phyloP scores from a whole-genome alignment of 495 filamentous ascomycete species.

The Podospora sp. region DNA sequence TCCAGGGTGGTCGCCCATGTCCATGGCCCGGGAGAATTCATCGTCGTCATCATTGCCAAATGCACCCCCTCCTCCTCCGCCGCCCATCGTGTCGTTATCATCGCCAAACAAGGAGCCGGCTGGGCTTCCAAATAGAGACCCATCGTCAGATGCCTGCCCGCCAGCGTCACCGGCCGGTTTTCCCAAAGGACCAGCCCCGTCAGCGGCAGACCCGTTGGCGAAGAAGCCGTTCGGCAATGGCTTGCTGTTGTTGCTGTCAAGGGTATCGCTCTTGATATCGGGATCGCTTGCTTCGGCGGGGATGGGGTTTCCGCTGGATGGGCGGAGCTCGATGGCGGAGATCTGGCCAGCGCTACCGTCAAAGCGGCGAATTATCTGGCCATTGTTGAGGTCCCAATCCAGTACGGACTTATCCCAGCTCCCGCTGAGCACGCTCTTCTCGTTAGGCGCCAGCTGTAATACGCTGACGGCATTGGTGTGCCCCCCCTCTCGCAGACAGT shows the following conservation, averaged over 20 bases:
- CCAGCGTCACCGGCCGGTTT: background rate
- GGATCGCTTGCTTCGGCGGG: slow-evolving; percentile 69
- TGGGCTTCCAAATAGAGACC: slow-evolving; percentile 65
- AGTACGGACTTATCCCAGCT: slow-evolving; percentile 94
- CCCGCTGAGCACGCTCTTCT: slow-evolving; percentile 85
- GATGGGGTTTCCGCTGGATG: slow-evolving; percentile 72
- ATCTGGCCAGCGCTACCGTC: slow-evolving; percentile 80
- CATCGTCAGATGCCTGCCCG: slow-evolving; percentile 68
- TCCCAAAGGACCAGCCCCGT: background rate
- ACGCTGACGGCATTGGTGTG: slow-evolving; percentile 94
- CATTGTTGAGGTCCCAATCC: slow-evolving; percentile 95
- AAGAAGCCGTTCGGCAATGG: slow-evolving; percentile 53
- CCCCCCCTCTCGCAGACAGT: slow-evolving; percentile 63
- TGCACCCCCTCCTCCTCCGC: slow-evolving; percentile 42
- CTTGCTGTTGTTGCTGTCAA: slow-evolving; percentile 55
- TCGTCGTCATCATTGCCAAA: slow-evolving; percentile 82
- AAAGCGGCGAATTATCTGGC: slow-evolving; percentile 73
- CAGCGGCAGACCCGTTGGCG: slow-evolving; percentile 35
- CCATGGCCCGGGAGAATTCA: slow-evolving; percentile 80
- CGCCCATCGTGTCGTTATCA: slow-evolving; percentile 60
- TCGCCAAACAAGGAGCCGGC: slow-evolving; percentile 61
- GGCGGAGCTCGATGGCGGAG: slow-evolving; percentile 81
- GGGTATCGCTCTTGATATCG: slow-evolving; percentile 63
- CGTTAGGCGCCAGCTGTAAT: slow-evolving; percentile 77
- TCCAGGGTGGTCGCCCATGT: slow-evolving; percentile 54